These are phyloP conservation scores for Dalbergia cochinchinensis DNA, from an alignment of 306 rosid species.

Conservation along the genomic window DNA sequence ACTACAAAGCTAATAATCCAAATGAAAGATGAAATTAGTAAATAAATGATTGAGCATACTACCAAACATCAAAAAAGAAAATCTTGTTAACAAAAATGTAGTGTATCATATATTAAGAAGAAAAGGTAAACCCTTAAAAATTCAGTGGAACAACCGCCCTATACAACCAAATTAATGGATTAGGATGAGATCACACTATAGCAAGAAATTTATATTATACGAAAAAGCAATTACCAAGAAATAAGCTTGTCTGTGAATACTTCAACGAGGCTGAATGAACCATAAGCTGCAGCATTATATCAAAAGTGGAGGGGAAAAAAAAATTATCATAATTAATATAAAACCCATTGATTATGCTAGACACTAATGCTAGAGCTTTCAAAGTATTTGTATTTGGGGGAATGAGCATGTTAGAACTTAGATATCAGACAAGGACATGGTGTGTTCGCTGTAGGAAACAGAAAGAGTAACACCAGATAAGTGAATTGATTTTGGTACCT, in stretches of 20 bases:
- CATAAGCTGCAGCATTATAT: slow-evolving; percentile 76
- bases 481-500: slow-evolving; percentile 50
- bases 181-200: slow-evolving; percentile 49
- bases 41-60: slow-evolving; percentile 25
- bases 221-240: slow-evolving; percentile 68
- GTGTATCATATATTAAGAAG: background rate
- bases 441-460: slow-evolving; percentile 26
- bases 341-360: slow-evolving; percentile 21
- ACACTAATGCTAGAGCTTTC: slow-evolving; percentile 34
- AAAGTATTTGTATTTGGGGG: background rate
- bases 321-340: slow-evolving; percentile 15
- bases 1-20: slow-evolving; percentile 5
- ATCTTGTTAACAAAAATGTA: slow-evolving; percentile 11
- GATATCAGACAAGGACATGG: slow-evolving; percentile 12
- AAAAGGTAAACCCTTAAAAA: background rate
- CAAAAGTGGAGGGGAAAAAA: slow-evolving; percentile 30
- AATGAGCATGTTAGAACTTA: background rate
- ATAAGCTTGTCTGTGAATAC: slow-evolving; percentile 81
- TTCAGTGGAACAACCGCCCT: background rate
- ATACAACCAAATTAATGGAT: slow-evolving; percentile 32
- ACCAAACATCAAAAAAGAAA: background rate
- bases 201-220: slow-evolving; percentile 64
- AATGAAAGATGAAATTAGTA: slow-evolving; percentile 1
- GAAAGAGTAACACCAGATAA: slow-evolving; percentile 10
- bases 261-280: slow-evolving; percentile 92